Percentiles rank a stretch among this genome's conserved stretches.
These are phyloP conservation scores for Collybiopsis confluens DNA, from an alignment of 768 basidiomycete genomes.

Conservation along the genomic window DNA sequence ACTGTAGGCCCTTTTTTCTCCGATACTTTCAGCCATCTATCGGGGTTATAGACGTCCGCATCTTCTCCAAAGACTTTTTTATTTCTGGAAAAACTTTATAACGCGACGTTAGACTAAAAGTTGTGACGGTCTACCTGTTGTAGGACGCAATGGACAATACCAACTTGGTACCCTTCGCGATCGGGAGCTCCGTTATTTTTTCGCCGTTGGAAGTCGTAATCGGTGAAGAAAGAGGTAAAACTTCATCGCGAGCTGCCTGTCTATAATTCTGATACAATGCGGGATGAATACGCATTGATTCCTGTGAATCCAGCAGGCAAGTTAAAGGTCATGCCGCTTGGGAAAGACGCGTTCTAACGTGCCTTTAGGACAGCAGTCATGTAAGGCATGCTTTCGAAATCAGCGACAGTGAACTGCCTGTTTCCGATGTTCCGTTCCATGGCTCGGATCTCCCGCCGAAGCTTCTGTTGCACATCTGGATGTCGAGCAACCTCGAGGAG, in stretches of 20 bases:
- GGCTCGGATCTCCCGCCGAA: slow-evolving; percentile 56
- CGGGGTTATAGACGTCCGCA: slow-evolving; percentile 49
- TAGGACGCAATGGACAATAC: slow-evolving; percentile 51
- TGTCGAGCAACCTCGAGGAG: slow-evolving; percentile 58
- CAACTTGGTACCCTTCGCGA: slow-evolving; percentile 49
- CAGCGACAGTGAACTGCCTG: slow-evolving; percentile 38
- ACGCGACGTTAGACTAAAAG: background rate
- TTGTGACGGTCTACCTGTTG: slow-evolving; percentile 38
- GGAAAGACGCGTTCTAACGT: background rate
- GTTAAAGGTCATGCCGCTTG: background rate
- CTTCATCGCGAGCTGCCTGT: slow-evolving; percentile 45
- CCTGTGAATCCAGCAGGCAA: slow-evolving; percentile 21
- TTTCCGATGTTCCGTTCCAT: slow-evolving; percentile 30
- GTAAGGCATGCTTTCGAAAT: slow-evolving; percentile 49
- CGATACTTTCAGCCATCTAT: slow-evolving; percentile 45
- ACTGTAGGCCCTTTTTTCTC: slow-evolving; percentile 35
- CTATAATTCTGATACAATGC: slow-evolving; percentile 52
- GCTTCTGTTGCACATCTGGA: slow-evolving; percentile 52
- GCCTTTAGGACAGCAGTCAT: slow-evolving; percentile 47
- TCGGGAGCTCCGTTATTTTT: slow-evolving; percentile 35
- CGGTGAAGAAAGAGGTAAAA: slow-evolving; percentile 55
- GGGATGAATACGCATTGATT: slow-evolving; percentile 51
- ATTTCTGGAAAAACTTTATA: slow-evolving; percentile 26
- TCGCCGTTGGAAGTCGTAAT: slow-evolving; percentile 43
- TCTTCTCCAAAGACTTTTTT: slow-evolving; percentile 53